Conservation (phyloP, 1,284 basidiomycete species). For the Coniophora puteana region DNA sequence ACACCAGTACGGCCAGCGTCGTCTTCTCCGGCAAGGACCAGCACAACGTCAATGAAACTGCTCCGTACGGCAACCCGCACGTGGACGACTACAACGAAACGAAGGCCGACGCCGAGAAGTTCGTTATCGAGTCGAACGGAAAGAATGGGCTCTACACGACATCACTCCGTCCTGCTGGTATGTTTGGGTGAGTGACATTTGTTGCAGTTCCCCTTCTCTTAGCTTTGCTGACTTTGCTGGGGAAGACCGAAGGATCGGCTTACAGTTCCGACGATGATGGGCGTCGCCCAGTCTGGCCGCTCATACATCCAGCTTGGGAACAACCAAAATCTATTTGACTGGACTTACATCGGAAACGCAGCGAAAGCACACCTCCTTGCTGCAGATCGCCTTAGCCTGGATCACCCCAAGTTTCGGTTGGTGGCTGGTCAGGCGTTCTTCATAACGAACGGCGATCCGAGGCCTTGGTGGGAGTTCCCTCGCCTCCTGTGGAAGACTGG, state of each 20-base stretch:
- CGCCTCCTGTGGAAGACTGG: background rate
- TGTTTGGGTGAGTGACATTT: slow-evolving; percentile 47
- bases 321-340: slow-evolving; percentile 65
- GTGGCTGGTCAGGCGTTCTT: slow-evolving; percentile 64
- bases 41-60: slow-evolving; percentile 57
- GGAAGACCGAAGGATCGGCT: slow-evolving; percentile 56
- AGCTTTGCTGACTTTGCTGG: slow-evolving; percentile 3
- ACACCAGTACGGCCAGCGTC: slow-evolving; percentile 60
- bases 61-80: slow-evolving; percentile 44
- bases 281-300: slow-evolving; percentile 48
- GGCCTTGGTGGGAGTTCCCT: slow-evolving; percentile 49
- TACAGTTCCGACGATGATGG: slow-evolving; percentile 47
- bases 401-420: slow-evolving; percentile 10
- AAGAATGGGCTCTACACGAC: slow-evolving; percentile 48
- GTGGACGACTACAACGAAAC: slow-evolving; percentile 64
- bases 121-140: slow-evolving; percentile 55
- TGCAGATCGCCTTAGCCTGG: slow-evolving; percentile 41
- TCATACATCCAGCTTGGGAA: slow-evolving; percentile 61
- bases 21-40: slow-evolving; percentile 53
- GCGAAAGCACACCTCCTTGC: slow-evolving; percentile 67
- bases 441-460: slow-evolving; percentile 64
- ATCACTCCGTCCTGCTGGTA: slow-evolving; percentile 58
- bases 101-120: slow-evolving; percentile 56
- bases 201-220: background rate
- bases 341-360: slow-evolving; percentile 69